phyloP scores from a whole-genome alignment of 768 basidiomycete species.

The Leccinum subgranulosum region DNA sequence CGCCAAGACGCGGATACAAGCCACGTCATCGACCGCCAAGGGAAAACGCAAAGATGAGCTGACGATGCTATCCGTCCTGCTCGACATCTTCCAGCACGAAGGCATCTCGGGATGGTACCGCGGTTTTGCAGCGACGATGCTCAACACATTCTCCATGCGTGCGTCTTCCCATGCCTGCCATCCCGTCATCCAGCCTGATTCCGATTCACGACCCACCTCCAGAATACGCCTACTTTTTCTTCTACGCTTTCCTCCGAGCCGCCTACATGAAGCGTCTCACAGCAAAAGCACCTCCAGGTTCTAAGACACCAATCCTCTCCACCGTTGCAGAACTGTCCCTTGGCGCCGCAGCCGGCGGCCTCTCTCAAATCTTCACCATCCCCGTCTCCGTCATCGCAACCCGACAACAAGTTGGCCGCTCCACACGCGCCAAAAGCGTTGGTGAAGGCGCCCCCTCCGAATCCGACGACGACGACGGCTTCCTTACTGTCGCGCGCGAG shows the following conservation, averaged over 20 bases:
- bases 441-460: not conserved
- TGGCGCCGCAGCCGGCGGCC: constrained; percentile 88
- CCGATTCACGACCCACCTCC: not conserved
- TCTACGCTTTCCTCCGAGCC: constrained; percentile 88
- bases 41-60: constrained; percentile 47
- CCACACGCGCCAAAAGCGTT: constrained; percentile 5
- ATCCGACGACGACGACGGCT: constrained; percentile 54
- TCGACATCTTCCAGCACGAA: constrained; percentile 73
- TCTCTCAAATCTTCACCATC: constrained; percentile 98
- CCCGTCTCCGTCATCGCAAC: constrained; percentile 98
- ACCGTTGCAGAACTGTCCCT: constrained; percentile 81
- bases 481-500: constrained; percentile 76
- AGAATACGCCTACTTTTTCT: constrained; percentile 99
- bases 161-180: constrained; percentile 4
- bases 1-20: constrained; percentile 94
- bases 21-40: constrained; percentile 54
- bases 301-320: constrained; percentile 60
- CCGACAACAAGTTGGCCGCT: constrained; percentile 84
- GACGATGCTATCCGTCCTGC: constrained; percentile 62
- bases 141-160: constrained; percentile 99
- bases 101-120: constrained; percentile 82
- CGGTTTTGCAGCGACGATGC: constrained; percentile 95
- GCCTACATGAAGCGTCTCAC: constrained; percentile 74
- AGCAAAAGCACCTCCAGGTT: constrained; percentile 54
- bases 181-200: not conserved